Evolutionary conservation across 306 rosid species (phyloP).

Genomic region (Rosa multiflora): DNA sequence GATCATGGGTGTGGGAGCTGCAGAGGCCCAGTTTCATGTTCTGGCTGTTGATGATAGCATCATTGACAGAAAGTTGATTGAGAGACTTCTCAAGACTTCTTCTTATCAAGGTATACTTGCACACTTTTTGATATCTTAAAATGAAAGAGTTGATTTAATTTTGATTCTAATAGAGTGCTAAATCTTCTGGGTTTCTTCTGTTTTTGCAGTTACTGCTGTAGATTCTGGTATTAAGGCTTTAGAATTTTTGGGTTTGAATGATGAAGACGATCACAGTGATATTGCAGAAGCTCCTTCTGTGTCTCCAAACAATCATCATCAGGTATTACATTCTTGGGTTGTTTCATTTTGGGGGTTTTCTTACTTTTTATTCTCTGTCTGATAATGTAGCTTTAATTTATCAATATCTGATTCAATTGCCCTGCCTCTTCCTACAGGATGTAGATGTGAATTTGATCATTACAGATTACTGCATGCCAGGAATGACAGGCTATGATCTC

Average conservation of each 20-base stretch:
- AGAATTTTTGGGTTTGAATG: constrained; percentile 58
- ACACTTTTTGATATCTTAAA: not conserved
- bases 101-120: constrained; percentile 61
- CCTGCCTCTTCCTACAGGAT: constrained; percentile 33
- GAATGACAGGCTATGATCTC: constrained; percentile 90
- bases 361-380: not conserved
- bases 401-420: constrained; percentile 7
- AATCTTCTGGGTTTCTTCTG: constrained; percentile 19
- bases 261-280: constrained; percentile 44
- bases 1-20: constrained; percentile 52
- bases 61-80: constrained; percentile 78
- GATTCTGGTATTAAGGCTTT: constrained; percentile 84
- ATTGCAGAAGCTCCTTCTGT: constrained; percentile 20
- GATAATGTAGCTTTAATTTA: not conserved
- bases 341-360: not conserved
- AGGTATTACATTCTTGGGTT: constrained; percentile 28
- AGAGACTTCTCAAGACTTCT: constrained; percentile 80
- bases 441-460: constrained; percentile 73
- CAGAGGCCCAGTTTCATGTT: constrained; percentile 66
- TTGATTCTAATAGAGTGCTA: not conserved
- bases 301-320: constrained; percentile 36
- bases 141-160: not conserved
- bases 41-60: constrained; percentile 86
- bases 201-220: constrained; percentile 63
- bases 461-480: constrained; percentile 94